Evolutionary conservation across 2,329 filamentous ascomycete species (phyloP), one percentile per base, ranked within the genome.

Genomic region (Aspergillus novoparasiticus): DNA sequence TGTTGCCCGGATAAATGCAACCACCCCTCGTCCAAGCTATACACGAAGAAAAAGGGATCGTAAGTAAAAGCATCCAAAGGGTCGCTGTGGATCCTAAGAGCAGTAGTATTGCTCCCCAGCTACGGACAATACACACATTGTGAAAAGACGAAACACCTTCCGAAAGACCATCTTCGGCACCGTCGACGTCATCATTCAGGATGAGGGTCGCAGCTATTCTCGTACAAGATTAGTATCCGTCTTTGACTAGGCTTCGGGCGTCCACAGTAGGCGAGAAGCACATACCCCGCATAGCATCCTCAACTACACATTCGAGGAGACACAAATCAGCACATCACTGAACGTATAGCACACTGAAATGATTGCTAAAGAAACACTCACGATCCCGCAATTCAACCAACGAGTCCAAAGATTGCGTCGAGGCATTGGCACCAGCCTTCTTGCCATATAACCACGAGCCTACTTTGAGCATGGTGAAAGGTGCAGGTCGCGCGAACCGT

Each of bases 141-240:
- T 99, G 95, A 74, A 96, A 98, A n/a, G 92, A 87, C 6, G 94
- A 97, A 69, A 86, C 85, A 51, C 91, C 89, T 68, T 89, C 86
- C 57, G 86, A 85, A 41, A 97, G 83, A 48, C 88, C 87, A 64
- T 83, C 83, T 79, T 96, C 92, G 6, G 95, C 95, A 45, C 87
- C 89, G 41, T 93, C 91, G 64, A 98, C 90, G 79, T 98, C 93
- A 79, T 97, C 93, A 74, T 95, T 90, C 84, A 97, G 90, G 70
- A 97, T 92, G 62, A 91, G 81, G 10, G 86, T 84, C 5, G 90
- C 87, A 45, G 91, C 90, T 76, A 50, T 66, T 12, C 48, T 57
- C 32, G 51, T 58, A 66, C 45, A 58, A 50, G 11, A 45, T 60
- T 45, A 60, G 53, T 55, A 54, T 63, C 62, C 21, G 3, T 32